phyloP scores from a whole-genome alignment of 345 rosid genomes.

The Citrus hindsii region DNA sequence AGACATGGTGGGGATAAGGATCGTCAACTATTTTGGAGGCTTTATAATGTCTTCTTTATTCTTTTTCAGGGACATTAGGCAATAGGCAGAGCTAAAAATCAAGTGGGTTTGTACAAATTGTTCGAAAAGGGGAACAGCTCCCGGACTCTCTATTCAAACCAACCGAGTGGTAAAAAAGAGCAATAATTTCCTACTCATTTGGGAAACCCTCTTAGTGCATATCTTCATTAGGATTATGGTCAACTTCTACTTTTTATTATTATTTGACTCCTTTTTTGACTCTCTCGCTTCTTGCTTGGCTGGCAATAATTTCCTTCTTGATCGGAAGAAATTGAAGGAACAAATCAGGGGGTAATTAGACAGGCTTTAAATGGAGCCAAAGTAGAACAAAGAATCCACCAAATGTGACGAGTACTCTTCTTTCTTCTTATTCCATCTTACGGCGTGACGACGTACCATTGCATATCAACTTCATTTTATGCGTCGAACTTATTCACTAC shows the following conservation, averaged over 20 bases:
- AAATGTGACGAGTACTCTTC: constrained; percentile 16
- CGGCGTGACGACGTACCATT: no score
- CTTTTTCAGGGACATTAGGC: constrained; percentile 15
- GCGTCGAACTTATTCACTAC: neutral
- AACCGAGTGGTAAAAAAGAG: constrained; percentile 14
- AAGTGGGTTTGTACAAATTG: constrained; percentile 17
- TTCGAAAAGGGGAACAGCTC: constrained; percentile 2
- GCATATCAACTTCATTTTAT: no score
- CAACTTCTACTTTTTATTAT: constrained; percentile 24
- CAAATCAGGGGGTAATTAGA: neutral
- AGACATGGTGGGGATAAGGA: constrained; percentile 23
- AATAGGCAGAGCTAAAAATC: constrained; percentile 10
- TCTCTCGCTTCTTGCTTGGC: neutral
- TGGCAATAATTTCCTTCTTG: neutral
- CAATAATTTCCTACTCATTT: constrained; percentile 54
- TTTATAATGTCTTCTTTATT: constrained; percentile 22
- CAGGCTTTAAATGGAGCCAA: constrained; percentile 5
- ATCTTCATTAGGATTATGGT: constrained; percentile 27
- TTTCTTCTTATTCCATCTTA: no score
- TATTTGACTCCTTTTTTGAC: constrained; percentile 28
- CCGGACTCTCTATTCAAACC: constrained; percentile 7
- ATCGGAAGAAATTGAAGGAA: neutral
- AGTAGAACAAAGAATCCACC: constrained; percentile 8
- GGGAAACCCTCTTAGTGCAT: constrained; percentile 17
- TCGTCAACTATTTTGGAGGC: constrained; percentile 34